A percentile compares a stretch with the other conserved stretches of the same genome.
Conservation (phyloP, 75 land plant genomes). For the Cryptomeria japonica region DNA sequence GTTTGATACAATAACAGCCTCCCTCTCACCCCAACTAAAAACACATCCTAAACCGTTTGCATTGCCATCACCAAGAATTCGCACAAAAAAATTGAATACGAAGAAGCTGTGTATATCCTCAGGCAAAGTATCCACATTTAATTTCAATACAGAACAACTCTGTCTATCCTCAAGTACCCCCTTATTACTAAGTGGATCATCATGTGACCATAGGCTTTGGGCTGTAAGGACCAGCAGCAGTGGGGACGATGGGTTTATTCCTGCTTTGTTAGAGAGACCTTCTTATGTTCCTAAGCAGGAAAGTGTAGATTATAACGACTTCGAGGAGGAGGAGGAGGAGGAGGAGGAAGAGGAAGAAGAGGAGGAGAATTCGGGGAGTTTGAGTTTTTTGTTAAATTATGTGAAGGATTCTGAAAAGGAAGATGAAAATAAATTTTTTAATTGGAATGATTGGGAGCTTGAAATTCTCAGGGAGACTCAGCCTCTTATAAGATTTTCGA, state of each 20-base stretch:
- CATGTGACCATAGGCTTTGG: neutral
- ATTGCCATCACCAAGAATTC: neutral
- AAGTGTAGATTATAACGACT: neutral
- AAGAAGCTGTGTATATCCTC: neutral
- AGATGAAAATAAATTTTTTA: neutral
- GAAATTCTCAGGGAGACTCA: slow-evolving; percentile 3
- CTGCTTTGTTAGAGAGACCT: slow-evolving; percentile 8
- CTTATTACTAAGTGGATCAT: neutral
- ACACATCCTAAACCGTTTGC: neutral
- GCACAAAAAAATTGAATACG: neutral
- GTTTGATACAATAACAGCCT: neutral
- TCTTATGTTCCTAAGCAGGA: neutral
- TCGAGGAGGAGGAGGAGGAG: neutral
- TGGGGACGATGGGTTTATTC: neutral
- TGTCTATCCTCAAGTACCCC: neutral
- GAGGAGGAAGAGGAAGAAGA: neutral
- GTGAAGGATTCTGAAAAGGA: neutral
- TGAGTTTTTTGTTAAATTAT: neutral
- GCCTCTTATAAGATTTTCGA: neutral
- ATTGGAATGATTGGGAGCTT: slow-evolving; percentile 12
- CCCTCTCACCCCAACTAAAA: neutral
- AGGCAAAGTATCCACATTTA: neutral
- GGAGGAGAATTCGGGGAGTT: neutral
- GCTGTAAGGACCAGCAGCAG: neutral
- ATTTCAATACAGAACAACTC: neutral